These are phyloP conservation scores for Hanseniaspora jakobsenii DNA, from an alignment of 805 yeast genomes.

Conservation along the genomic window DNA sequence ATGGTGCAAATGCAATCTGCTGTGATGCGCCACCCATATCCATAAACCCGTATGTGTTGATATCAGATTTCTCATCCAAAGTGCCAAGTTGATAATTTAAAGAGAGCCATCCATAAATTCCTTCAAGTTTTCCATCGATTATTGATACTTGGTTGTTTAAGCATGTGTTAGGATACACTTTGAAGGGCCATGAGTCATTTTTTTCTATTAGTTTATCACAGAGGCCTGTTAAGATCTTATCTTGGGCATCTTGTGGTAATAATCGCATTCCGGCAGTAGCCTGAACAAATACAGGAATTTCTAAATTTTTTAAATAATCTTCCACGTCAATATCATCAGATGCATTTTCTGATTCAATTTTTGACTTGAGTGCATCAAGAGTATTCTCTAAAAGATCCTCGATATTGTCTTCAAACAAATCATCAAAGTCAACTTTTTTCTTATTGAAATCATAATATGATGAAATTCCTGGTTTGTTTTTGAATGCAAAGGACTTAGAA, in stretches of 20 bases:
- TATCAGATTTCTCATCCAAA: slow-evolving; percentile 29
- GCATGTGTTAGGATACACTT: slow-evolving; percentile 46
- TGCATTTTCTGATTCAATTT: slow-evolving; percentile 27
- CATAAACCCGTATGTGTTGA: slow-evolving; percentile 71
- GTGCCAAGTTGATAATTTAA: slow-evolving; percentile 70
- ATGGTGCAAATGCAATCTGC: slow-evolving; percentile 86
- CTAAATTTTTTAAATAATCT: slow-evolving; percentile 45
- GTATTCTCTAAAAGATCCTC: slow-evolving; percentile 59
- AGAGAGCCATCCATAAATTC: slow-evolving; percentile 90
- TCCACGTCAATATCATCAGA: slow-evolving; percentile 54
- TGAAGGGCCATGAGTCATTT: slow-evolving; percentile 16
- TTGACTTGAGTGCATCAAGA: slow-evolving; percentile 46
- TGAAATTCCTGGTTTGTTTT: slow-evolving; percentile 78
- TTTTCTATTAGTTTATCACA: slow-evolving; percentile 32
- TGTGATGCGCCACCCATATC: slow-evolving; percentile 99
- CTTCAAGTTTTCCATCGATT: slow-evolving; percentile 91
- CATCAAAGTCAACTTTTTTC: slow-evolving; percentile 9
- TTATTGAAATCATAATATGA: slow-evolving; percentile 21
- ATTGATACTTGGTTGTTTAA: slow-evolving; percentile 57
- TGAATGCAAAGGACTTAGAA: slow-evolving; percentile 55
- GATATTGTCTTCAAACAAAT: slow-evolving; percentile 38
- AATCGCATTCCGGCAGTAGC: slow-evolving; percentile 97
- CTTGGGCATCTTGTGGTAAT: slow-evolving; percentile 42
- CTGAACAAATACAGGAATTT: slow-evolving; percentile 79
- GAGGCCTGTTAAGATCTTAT: slow-evolving; percentile 43